phyloP scores from a whole-genome alignment of 2,329 filamentous ascomycete species.

The Aspergillus versicolor region DNA sequence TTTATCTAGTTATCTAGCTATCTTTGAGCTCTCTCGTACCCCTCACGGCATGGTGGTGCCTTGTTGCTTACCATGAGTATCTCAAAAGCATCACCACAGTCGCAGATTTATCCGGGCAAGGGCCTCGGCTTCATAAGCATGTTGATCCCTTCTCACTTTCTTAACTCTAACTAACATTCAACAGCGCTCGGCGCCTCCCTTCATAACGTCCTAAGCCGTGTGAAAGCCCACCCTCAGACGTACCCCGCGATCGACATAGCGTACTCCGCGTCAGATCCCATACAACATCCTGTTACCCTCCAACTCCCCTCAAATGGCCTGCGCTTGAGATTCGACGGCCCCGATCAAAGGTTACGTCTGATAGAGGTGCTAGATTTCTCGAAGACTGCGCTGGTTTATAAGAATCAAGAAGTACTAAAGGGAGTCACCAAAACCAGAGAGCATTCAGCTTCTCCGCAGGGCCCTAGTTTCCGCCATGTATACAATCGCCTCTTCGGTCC shows the following conservation, averaged over 20 bases:
- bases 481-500: slow-evolving; percentile 93
- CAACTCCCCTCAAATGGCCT: slow-evolving; percentile 81
- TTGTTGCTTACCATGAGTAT: slow-evolving; percentile 33
- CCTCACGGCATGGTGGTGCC: slow-evolving; percentile 18
- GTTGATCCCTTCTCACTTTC: slow-evolving; percentile 20
- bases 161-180: slow-evolving; percentile 23
- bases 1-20: background rate
- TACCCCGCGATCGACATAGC: slow-evolving; percentile 82
- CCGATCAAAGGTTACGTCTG: slow-evolving; percentile 84
- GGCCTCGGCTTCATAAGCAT: slow-evolving; percentile 63
- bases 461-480: slow-evolving; percentile 81
- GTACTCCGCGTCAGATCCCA: slow-evolving; percentile 73
- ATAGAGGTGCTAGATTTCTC: slow-evolving; percentile 91
- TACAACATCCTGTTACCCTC: slow-evolving; percentile 72
- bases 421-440: slow-evolving; percentile 33
- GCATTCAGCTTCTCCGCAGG: slow-evolving; percentile 42
- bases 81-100: slow-evolving; percentile 37
- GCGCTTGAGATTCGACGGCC: slow-evolving; percentile 87
- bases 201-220: slow-evolving; percentile 80
- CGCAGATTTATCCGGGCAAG: slow-evolving; percentile 66
- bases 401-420: slow-evolving; percentile 75
- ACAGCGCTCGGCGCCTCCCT: slow-evolving; percentile 85
- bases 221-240: slow-evolving; percentile 81
- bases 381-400: slow-evolving; percentile 80
- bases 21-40: background rate